Evolutionary conservation across 2,329 filamentous ascomycete species (phyloP), one percentile per base, ranked within the genome.

Genomic region (Nectriaceae sp.): DNA sequence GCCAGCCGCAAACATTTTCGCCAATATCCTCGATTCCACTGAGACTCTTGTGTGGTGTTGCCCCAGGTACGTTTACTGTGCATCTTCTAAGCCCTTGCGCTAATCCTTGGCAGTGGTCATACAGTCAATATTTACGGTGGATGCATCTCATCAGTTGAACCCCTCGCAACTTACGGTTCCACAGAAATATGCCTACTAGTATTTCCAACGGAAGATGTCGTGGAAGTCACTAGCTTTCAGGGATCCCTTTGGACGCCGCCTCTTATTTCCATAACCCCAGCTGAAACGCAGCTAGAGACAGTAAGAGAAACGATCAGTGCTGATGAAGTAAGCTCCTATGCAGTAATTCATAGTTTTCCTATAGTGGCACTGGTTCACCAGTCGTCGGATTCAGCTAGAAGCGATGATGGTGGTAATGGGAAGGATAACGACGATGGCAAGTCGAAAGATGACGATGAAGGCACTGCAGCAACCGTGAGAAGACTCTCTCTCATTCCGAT

Each of bases 11-110:
- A n/a, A 42, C 10, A 38, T 44, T 20, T 39, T 47, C 46, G 0
- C 42, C 11, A 4, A 44, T 31, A 19, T 41, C 19, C 36, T 63
- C 11, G 50, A 50, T 5, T 37, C 52, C 8, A 49, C 51, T 13
- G 62, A 63, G 21, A 59, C 58, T 15, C 13, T 61, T 5, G 52
- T 50, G 5, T 62, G 42, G 21, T 64, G 57, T 40, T 64, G 55
- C 18, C 57, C 53, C 3, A 63, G 49, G 60, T 59, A 52, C 22
- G 20, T 41, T 5, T 19, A 5, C 2, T 4, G 10, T 4, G 19
- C 11, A 5, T 8, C 2, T 10, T 11, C 8, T 22, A 3, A 15
- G 16, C 33, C 33, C 8, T 36, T 3, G 5, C 0, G 21, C 31
- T 59, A 2, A 58, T 31, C 15, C 15, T 6, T 6, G 21, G 3